A percentile compares a stretch with the other conserved stretches of the same genome.
Evolutionary conservation across 2,329 filamentous ascomycete genomes (phyloP).

Genomic region (Blastomyces percursus): DNA sequence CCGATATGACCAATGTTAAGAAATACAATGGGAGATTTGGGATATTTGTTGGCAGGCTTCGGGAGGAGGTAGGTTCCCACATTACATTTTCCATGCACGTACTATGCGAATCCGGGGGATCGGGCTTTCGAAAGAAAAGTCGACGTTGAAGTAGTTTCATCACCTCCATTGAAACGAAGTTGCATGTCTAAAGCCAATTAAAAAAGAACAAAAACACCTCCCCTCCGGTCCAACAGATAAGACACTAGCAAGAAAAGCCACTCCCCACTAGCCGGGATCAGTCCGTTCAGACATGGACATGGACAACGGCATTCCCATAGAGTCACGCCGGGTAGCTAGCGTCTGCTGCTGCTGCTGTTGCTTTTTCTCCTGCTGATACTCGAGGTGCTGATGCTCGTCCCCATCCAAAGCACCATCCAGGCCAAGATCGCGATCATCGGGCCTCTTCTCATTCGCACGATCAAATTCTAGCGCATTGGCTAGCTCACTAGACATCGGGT

Average conservation of each 20-base stretch:
- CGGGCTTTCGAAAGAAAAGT: neutral
- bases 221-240: neutral
- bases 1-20: neutral
- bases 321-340: neutral
- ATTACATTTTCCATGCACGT: too few relatives aligned
- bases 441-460: slow-evolving; percentile 28
- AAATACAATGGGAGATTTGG: neutral
- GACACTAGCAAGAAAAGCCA: neutral
- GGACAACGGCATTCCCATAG: slow-evolving; percentile 10
- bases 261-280: neutral
- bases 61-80: too few relatives aligned
- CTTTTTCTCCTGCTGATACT: slow-evolving; percentile 12
- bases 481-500: slow-evolving; percentile 37
- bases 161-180: neutral
- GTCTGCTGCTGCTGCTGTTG: slow-evolving; percentile 17
- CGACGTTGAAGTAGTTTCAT: neutral
- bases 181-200: neutral
- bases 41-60: too few relatives aligned
- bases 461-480: slow-evolving; percentile 37
- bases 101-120: neutral
- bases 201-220: neutral
- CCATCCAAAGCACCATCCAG: neutral
- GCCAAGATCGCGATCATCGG: slow-evolving; percentile 10
- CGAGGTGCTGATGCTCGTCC: slow-evolving; percentile 14
- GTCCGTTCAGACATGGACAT: slow-evolving; percentile 18